Percentiles rank a stretch among this genome's conserved stretches.
phyloP scores from a whole-genome alignment of 371 early-diverging fungal species.

The Zychaea mexicana region DNA sequence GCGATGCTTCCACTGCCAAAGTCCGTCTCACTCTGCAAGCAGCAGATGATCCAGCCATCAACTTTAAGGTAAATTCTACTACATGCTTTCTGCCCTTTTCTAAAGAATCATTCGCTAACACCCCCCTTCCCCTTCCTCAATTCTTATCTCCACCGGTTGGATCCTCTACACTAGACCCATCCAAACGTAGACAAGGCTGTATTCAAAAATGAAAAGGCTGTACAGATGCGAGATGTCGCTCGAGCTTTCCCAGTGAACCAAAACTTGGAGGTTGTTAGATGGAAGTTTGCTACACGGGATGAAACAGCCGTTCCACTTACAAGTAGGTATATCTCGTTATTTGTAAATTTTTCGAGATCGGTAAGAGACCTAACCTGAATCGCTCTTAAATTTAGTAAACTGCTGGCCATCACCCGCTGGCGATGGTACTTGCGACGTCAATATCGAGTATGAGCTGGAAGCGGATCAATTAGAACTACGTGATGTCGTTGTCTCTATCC shows the following conservation, averaged over 20 bases:
- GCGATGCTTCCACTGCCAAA: constrained; percentile 62
- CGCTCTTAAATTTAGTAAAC: too few relatives aligned
- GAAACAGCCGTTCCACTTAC: constrained; percentile 85
- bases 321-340: constrained; percentile 49
- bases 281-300: constrained; percentile 82
- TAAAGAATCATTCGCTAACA: too few relatives aligned
- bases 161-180: too few relatives aligned
- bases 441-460: constrained; percentile 92
- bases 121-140: too few relatives aligned
- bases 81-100: too few relatives aligned
- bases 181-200: constrained; percentile 96
- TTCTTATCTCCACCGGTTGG: too few relatives aligned
- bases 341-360: too few relatives aligned
- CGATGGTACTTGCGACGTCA: constrained; percentile 87
- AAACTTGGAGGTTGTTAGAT: constrained; percentile 84
- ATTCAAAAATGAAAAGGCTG: constrained; percentile 70
- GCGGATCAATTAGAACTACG: constrained; percentile 74
- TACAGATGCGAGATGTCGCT: constrained; percentile 80
- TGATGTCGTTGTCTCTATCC: constrained; percentile 87
- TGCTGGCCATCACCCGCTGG: constrained; percentile 97
- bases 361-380: too few relatives aligned
- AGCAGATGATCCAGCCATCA: constrained; percentile 62
- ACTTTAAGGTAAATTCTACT: constrained; percentile 68
- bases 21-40: constrained; percentile 60
- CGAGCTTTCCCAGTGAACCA: constrained; percentile 89